Evolutionary conservation across 805 yeast species (phyloP).

Genomic region (Metschnikowia chrysomelidarum): DNA sequence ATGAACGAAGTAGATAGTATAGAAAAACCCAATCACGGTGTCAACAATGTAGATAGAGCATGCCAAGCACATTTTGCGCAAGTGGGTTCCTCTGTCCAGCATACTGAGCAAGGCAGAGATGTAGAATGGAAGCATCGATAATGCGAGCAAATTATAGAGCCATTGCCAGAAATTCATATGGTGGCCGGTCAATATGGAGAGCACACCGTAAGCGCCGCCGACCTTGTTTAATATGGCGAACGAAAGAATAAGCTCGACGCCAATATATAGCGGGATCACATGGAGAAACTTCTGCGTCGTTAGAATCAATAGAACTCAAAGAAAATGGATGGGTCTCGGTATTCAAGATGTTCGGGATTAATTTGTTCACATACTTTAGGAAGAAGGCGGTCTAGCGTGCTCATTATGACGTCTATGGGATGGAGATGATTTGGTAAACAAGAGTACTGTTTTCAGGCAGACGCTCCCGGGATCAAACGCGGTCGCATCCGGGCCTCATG

Average conservation of each 20-base stretch:
- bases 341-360: no score
- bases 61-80: constrained; percentile 61
- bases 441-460: no score
- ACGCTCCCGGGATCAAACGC: no score
- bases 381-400: no score
- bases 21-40: constrained; percentile 61
- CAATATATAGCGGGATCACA: constrained; percentile 74
- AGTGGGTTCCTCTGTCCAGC: constrained; percentile 46
- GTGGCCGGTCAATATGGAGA: constrained; percentile 87
- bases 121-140: constrained; percentile 62
- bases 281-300: constrained; percentile 62
- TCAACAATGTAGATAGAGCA: constrained; percentile 65
- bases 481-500: no score
- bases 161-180: constrained; percentile 81
- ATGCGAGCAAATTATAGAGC: constrained; percentile 68
- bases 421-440: no score
- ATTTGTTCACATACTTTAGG: no score
- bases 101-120: constrained; percentile 51
- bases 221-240: constrained; percentile 82
- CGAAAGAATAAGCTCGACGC: constrained; percentile 79
- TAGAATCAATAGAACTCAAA: no score
- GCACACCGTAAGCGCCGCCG: constrained; percentile 82
- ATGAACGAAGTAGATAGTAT: constrained; percentile 69
- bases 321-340: no score
- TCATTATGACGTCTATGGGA: no score